Evolutionary conservation across 495 filamentous ascomycete genomes (phyloP).

Genomic region (Penicillium silybi): DNA sequence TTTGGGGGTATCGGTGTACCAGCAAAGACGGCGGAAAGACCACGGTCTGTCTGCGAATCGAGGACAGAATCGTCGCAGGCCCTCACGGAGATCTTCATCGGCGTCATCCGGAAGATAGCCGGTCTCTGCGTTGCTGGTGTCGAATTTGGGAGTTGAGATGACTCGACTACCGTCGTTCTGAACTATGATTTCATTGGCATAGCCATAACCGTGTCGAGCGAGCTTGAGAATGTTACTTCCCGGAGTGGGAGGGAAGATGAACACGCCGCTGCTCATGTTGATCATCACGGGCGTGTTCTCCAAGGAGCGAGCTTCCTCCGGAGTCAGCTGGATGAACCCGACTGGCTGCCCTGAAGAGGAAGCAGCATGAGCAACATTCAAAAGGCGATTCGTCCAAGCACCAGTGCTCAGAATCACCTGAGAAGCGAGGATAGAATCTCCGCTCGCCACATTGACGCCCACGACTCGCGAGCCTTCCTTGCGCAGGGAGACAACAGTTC

Average conservation of each 20-base stretch:
- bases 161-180: conserved; percentile 9
- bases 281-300: conserved; percentile 62
- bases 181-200: conserved; percentile 41
- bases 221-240: conserved; percentile 60
- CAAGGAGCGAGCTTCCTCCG: conserved; percentile 55
- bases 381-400: conserved; percentile 63
- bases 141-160: conserved; percentile 28
- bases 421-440: conserved; percentile 52
- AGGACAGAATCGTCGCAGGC: conserved; percentile 57
- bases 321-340: conserved; percentile 62
- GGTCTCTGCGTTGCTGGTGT: conserved; percentile 25
- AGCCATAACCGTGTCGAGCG: conserved; percentile 74
- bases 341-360: conserved; percentile 59
- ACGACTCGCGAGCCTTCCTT: conserved; percentile 25
- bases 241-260: conserved; percentile 63
- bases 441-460: conserved; percentile 52
- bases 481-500: conserved; percentile 22
- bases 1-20: conserved; percentile 60
- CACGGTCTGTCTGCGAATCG: conserved; percentile 54
- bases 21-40: conserved; percentile 40
- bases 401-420: conserved; percentile 71
- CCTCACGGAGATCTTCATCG: conserved; percentile 51
- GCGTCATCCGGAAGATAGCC: conserved; percentile 53
- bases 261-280: conserved; percentile 68
- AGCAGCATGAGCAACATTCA: conserved; percentile 42